Conservation (phyloP, 257 asterid species). For the Misopates orontium region DNA sequence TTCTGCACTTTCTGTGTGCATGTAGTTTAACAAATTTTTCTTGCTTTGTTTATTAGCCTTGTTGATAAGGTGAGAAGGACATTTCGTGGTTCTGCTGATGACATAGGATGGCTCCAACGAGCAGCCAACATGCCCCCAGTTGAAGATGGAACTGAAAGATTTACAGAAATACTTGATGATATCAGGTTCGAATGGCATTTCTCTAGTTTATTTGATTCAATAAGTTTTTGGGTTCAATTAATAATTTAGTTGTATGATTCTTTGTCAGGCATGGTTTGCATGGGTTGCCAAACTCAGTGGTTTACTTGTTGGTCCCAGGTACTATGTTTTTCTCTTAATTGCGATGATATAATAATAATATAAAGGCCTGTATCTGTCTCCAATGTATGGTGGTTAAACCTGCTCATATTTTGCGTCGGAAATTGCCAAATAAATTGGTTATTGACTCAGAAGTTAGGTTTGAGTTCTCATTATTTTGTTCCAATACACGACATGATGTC, state of each 20-base stretch:
- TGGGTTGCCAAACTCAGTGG: conserved; percentile 77
- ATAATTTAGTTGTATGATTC: conserved; percentile 28
- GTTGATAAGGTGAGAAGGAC: conserved; percentile 76
- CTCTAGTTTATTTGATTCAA: conserved; percentile 11
- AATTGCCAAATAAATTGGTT: background rate
- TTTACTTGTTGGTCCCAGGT: conserved; percentile 98
- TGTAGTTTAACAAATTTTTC: conserved; percentile 15
- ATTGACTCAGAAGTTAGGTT: background rate
- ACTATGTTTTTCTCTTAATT: conserved; percentile 23
- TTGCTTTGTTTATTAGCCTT: conserved; percentile 35
- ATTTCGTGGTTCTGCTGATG: conserved; percentile 96
- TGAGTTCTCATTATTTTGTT: background rate
- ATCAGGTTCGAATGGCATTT: conserved; percentile 52
- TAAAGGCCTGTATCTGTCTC: conserved; percentile 4
- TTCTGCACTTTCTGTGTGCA: conserved; percentile 14
- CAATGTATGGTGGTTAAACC: conserved; percentile 4
- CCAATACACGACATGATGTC: background rate
- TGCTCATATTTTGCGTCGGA: conserved; percentile 3
- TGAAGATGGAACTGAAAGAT: conserved; percentile 83
- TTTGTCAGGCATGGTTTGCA: conserved; percentile 88
- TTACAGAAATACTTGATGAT: conserved; percentile 71
- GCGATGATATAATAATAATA: conserved; percentile 8
- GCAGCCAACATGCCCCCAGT: conserved; percentile 84
- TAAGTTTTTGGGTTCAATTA: conserved; percentile 21
- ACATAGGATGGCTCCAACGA: conserved; percentile 91